These are phyloP conservation scores for Tetraselmis chui DNA, from an alignment of 139 green algal species.

Conservation along the genomic window DNA sequence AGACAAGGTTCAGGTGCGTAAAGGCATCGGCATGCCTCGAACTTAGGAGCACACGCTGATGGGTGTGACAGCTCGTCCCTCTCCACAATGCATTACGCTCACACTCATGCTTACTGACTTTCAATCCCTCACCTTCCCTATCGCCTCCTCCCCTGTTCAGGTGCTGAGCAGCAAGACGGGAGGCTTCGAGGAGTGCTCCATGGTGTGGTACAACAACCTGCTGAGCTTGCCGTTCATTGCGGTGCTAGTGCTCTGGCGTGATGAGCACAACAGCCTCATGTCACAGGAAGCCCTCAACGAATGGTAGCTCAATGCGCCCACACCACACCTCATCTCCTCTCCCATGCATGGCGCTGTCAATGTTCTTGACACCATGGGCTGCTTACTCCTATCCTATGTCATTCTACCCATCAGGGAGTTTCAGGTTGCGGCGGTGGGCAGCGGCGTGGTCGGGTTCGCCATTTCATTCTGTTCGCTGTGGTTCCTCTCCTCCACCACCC, in stretches of 20 bases:
- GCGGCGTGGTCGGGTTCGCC: conserved; percentile 46
- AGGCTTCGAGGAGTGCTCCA: conserved; percentile 28
- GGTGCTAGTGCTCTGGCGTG: conserved; percentile 50
- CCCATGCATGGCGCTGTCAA: too few relatives aligned
- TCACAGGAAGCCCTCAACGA: conserved; percentile 38
- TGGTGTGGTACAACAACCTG: conserved; percentile 91
- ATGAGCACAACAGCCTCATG: conserved; percentile 42
- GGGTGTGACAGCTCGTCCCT: too few relatives aligned
- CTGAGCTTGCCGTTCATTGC: conserved; percentile 72
- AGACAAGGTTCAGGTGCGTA: conserved; percentile 49
- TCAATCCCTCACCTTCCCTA: background rate
- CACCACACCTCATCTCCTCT: too few relatives aligned
- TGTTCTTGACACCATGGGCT: too few relatives aligned
- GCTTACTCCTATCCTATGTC: background rate
- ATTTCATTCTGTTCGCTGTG: conserved; percentile 83
- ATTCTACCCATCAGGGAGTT: background rate
- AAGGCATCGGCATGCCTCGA: background rate
- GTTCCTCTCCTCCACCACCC: conserved; percentile 86
- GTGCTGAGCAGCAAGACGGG: background rate
- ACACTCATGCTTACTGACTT: conserved; percentile 4
- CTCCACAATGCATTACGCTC: too few relatives aligned
- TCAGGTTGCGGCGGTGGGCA: conserved; percentile 21
- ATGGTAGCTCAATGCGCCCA: too few relatives aligned
- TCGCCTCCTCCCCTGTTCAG: background rate
- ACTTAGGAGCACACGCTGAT: too few relatives aligned